Conservation (phyloP, 129 eudicot species). For the Centaurea solstitialis region DNA sequence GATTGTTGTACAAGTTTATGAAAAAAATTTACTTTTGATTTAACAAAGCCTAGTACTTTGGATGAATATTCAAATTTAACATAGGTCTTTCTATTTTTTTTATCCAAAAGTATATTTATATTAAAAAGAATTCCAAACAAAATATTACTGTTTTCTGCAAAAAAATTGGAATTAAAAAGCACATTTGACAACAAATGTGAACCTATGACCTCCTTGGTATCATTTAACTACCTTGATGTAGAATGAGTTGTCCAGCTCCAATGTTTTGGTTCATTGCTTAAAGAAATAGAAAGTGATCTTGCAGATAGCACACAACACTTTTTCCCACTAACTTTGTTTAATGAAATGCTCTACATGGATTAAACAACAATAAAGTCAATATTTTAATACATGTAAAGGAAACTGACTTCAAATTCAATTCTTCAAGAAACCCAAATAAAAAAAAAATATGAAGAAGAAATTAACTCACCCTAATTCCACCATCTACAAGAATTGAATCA, state of each 20-base stretch:
- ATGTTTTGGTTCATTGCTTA: constrained; percentile 40
- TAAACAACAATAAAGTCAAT: not conserved
- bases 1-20: not conserved
- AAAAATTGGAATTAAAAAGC: too few relatives aligned
- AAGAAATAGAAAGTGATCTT: constrained; percentile 49
- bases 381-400: not conserved
- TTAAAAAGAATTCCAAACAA: too few relatives aligned
- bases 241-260: constrained; percentile 59
- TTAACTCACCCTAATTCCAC: constrained; percentile 49
- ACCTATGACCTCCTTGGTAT: not conserved
- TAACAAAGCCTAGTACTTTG: too few relatives aligned
- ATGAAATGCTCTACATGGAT: constrained; percentile 45
- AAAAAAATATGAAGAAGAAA: not conserved
- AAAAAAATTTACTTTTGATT: too few relatives aligned
- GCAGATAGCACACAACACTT: constrained; percentile 52
- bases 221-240: constrained; percentile 51
- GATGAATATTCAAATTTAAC: not conserved
- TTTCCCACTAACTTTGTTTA: constrained; percentile 48
- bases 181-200: not conserved
- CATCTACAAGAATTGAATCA: not conserved
- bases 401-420: not conserved
- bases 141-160: too few relatives aligned
- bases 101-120: too few relatives aligned
- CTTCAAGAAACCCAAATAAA: not conserved
- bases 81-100: too few relatives aligned